Evolutionary conservation across 371 early-diverging fungal species (phyloP).

Genomic region (Mucor irregularis): DNA sequence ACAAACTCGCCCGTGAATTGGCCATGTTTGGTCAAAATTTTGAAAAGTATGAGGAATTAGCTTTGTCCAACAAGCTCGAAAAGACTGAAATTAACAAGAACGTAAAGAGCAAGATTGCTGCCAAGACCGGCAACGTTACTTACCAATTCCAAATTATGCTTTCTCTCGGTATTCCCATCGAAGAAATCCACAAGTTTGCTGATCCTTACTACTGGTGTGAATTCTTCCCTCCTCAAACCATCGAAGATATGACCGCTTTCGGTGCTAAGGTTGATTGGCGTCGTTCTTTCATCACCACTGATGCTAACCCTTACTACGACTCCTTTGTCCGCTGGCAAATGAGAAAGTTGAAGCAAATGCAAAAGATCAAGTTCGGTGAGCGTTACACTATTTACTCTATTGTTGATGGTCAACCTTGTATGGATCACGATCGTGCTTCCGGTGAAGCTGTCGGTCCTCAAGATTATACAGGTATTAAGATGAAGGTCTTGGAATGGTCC

Average conservation of each 20-base stretch:
- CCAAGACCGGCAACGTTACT: conserved; percentile 84
- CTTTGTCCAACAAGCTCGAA: conserved; percentile 51
- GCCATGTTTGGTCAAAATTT: conserved; percentile 91
- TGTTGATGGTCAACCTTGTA: conserved; percentile 98
- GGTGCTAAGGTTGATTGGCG: conserved; percentile 98
- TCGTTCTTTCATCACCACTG: conserved; percentile 99
- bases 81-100: conserved; percentile 61
- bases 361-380: conserved; percentile 97
- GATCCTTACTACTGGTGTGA: conserved; percentile 96
- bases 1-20: conserved; percentile 96
- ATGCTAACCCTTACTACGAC: conserved; percentile 99
- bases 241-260: conserved; percentile 80
- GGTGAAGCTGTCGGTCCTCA: conserved; percentile 99
- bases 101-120: conserved; percentile 83
- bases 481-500: conserved; percentile 79
- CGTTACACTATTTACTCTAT: conserved; percentile 99
- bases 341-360: conserved; percentile 79
- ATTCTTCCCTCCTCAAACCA: conserved; percentile 95
- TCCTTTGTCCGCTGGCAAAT: conserved; percentile 99
- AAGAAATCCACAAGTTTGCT: conserved; percentile 94
- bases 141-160: conserved; percentile 98
- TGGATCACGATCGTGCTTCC: conserved; percentile 99
- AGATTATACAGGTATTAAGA: conserved; percentile 94
- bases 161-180: conserved; percentile 85
- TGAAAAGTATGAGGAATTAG: conserved; percentile 53